These are phyloP conservation scores for Ceratobasidium theobromae DNA, from an alignment of 1,284 basidiomycete genomes.

Conservation along the genomic window DNA sequence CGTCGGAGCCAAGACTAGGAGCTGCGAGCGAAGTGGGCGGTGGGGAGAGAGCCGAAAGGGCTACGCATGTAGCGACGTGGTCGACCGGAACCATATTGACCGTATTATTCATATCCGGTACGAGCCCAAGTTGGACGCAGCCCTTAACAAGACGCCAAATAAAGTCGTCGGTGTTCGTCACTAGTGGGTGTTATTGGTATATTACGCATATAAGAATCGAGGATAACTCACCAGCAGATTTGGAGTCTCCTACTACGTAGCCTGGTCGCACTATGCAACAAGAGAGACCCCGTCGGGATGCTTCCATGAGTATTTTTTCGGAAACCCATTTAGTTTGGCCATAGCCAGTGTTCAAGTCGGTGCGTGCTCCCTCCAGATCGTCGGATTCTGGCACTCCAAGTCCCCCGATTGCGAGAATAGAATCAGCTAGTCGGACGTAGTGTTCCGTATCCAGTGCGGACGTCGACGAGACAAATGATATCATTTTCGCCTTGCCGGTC, in stretches of 20 bases:
- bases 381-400: conserved; percentile 85
- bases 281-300: conserved; percentile 80
- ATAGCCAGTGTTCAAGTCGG: conserved; percentile 85
- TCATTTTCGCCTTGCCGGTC: conserved; percentile 70
- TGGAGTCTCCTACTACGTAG: conserved; percentile 94
- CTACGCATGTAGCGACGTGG: conserved; percentile 85
- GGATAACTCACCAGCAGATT: conserved; percentile 66
- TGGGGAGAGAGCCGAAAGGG: conserved; percentile 62
- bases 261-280: conserved; percentile 92
- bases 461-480: conserved; percentile 94
- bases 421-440: conserved; percentile 87
- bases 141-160: conserved; percentile 98
- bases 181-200: conserved; percentile 45
- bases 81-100: conserved; percentile 99
- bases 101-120: conserved; percentile 97
- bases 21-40: conserved; percentile 43
- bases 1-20: background rate
- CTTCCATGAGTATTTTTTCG: conserved; percentile 91
- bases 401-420: conserved; percentile 49
- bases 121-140: conserved; percentile 91
- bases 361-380: conserved; percentile 84
- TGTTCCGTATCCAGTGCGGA: conserved; percentile 90
- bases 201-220: background rate
- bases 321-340: conserved; percentile 99
- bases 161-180: conserved; percentile 99